phyloP scores from a whole-genome alignment of 2,329 filamentous ascomycete genomes.

The Hirsutella thompsonii region DNA sequence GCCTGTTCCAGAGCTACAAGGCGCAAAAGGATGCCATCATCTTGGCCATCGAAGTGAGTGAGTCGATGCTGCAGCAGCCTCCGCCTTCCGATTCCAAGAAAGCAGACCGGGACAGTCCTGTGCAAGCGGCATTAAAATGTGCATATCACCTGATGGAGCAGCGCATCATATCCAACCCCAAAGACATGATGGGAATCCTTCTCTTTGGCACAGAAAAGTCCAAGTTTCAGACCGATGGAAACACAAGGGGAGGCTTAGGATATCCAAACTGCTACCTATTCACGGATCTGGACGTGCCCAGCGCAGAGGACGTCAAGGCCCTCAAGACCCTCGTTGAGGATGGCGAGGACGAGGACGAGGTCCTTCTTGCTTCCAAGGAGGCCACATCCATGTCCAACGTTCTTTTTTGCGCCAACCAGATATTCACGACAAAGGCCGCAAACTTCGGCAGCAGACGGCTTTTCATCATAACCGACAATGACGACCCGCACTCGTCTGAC shows the following conservation, averaged over 20 bases:
- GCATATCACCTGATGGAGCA: constrained; percentile 95
- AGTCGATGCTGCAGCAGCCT: constrained; percentile 68
- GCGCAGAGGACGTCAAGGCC: constrained; percentile 73
- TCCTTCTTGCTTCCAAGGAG: constrained; percentile 59
- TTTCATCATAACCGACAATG: constrained; percentile 94
- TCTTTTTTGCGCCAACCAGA: constrained; percentile 88
- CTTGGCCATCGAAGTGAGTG: constrained; percentile 85
- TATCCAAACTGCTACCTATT: constrained; percentile 92
- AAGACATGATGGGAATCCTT: constrained; percentile 92
- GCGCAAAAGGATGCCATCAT: constrained; percentile 94
- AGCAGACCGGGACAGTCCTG: constrained; percentile 62
- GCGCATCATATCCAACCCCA: constrained; percentile 91
- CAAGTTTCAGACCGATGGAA: constrained; percentile 59
- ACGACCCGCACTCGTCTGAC: constrained; percentile 65
- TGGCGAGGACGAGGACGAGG: constrained; percentile 53
- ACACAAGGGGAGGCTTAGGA: constrained; percentile 43
- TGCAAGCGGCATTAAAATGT: constrained; percentile 79
- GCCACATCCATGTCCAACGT: constrained; percentile 74
- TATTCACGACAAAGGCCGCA: constrained; percentile 87
- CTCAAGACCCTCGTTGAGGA: constrained; percentile 68
- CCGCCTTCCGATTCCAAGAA: constrained; percentile 57
- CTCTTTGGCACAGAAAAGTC: constrained; percentile 83
- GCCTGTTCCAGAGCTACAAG: constrained; percentile 59
- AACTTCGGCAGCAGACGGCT: constrained; percentile 87
- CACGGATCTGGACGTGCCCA: constrained; percentile 75